Percentiles rank a stretch among this genome's conserved stretches.
Conservation (phyloP, 306 rosid genomes). For the Inga oerstediana region DNA sequence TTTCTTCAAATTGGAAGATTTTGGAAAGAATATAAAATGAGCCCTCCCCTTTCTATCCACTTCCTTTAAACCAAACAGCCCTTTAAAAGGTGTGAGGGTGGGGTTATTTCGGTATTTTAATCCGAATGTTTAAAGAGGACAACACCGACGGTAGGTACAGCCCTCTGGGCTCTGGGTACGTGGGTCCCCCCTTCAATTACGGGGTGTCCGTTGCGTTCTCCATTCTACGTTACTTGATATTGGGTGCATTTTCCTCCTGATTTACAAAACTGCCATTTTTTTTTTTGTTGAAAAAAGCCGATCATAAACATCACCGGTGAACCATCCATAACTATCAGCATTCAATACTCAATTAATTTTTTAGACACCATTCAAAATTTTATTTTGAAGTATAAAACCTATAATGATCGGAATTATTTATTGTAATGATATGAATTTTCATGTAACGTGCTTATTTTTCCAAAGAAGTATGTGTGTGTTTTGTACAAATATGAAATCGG, state of each 20-base stretch:
- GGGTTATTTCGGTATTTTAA: constrained; percentile 22
- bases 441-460: no score
- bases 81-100: not conserved
- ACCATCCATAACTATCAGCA: not conserved
- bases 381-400: not conserved
- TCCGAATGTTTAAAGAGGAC: constrained; percentile 55
- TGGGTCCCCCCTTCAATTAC: constrained; percentile 56
- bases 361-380: not conserved
- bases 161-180: constrained; percentile 34
- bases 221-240: constrained; percentile 32
- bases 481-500: not conserved
- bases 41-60: no score
- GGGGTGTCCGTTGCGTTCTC: constrained; percentile 54
- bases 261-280: constrained; percentile 7
- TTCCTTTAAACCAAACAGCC: no score
- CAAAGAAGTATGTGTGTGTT: no score
- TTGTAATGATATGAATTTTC: not conserved
- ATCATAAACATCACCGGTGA: not conserved
- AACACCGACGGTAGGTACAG: constrained; percentile 80
- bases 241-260: not conserved
- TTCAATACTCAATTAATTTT: not conserved
- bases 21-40: no score
- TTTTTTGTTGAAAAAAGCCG: not conserved
- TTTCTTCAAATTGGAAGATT: no score
- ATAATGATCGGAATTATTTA: not conserved